Evolutionary conservation across 73 alveolate genomes (phyloP).

Genomic region (Paramecium sexaurelia): DNA sequence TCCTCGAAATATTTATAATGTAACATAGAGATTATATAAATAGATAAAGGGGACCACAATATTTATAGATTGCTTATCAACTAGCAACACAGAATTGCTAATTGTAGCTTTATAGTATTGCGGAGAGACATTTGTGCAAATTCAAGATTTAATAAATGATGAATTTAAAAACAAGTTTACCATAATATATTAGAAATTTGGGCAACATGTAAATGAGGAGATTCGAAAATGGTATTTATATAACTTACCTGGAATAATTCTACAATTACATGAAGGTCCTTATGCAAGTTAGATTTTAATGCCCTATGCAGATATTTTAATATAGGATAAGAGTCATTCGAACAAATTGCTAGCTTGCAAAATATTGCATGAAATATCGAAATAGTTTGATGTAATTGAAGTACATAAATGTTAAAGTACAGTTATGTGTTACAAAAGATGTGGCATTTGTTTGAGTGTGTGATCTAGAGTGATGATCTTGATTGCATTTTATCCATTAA

Average conservation of each 20-base stretch:
- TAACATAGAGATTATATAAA: not conserved
- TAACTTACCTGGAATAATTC: not conserved
- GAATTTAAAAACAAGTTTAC: constrained; percentile 14
- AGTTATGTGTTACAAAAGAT: constrained; percentile 23
- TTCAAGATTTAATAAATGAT: constrained; percentile 7
- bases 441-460: constrained; percentile 52
- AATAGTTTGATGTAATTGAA: constrained; percentile 53
- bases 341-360: constrained; percentile 27
- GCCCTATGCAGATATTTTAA: constrained; percentile 16
- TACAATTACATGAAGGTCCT: not conserved
- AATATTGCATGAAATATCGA: constrained; percentile 33
- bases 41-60: not conserved
- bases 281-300: not conserved
- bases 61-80: not conserved
- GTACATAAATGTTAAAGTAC: constrained; percentile 41
- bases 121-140: not conserved
- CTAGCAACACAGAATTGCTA: not conserved
- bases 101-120: not conserved
- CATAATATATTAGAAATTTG: not conserved
- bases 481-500: constrained; percentile 1
- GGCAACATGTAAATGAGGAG: constrained; percentile 3
- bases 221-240: constrained; percentile 16
- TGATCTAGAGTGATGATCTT: constrained; percentile 52
- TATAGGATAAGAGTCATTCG: constrained; percentile 7
- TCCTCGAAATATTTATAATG: not conserved